Conservation (phyloP, 345 rosid genomes). For the Carallia pectinifolia region DNA sequence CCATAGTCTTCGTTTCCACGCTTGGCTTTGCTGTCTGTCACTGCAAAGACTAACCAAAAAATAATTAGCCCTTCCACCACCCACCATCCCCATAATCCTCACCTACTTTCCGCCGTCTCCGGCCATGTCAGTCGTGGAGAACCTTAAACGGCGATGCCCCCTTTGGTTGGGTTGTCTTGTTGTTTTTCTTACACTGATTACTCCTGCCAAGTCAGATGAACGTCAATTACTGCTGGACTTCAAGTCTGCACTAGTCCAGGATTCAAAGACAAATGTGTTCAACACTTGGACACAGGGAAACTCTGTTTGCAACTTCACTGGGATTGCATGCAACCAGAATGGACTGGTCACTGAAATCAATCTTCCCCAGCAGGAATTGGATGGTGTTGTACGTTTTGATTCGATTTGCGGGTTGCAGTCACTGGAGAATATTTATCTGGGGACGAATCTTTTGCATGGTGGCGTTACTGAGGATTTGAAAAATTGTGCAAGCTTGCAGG, state of each 20-base stretch:
- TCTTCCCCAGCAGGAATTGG: slow-evolving; percentile 44
- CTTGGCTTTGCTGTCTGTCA: slow-evolving; percentile 5
- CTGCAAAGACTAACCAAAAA: neutral
- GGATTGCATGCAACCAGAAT: slow-evolving; percentile 46
- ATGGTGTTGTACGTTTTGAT: slow-evolving; percentile 53
- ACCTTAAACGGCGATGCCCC: slow-evolving; percentile 22
- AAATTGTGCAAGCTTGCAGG: slow-evolving; percentile 46
- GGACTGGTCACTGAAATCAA: slow-evolving; percentile 55
- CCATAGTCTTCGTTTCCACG: slow-evolving; percentile 13
- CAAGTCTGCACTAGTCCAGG: slow-evolving; percentile 43
- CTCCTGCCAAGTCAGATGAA: slow-evolving; percentile 36
- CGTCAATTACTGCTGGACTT: slow-evolving; percentile 40
- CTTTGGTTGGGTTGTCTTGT: slow-evolving; percentile 17
- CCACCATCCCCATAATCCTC: neutral
- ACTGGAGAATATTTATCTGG: slow-evolving; percentile 51
- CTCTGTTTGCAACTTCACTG: slow-evolving; percentile 25
- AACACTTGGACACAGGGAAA: slow-evolving; percentile 45
- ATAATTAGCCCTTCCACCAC: too few relatives aligned
- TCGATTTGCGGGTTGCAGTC: slow-evolving; percentile 50
- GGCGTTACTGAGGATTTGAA: slow-evolving; percentile 33
- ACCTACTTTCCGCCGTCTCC: slow-evolving; percentile 3
- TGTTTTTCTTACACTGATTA: slow-evolving; percentile 17
- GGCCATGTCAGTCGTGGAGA: slow-evolving; percentile 28
- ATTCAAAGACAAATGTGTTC: slow-evolving; percentile 37
- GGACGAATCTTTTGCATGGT: slow-evolving; percentile 50